Conservation (phyloP, 805 yeast genomes). For the Saccharomyces jurei region DNA sequence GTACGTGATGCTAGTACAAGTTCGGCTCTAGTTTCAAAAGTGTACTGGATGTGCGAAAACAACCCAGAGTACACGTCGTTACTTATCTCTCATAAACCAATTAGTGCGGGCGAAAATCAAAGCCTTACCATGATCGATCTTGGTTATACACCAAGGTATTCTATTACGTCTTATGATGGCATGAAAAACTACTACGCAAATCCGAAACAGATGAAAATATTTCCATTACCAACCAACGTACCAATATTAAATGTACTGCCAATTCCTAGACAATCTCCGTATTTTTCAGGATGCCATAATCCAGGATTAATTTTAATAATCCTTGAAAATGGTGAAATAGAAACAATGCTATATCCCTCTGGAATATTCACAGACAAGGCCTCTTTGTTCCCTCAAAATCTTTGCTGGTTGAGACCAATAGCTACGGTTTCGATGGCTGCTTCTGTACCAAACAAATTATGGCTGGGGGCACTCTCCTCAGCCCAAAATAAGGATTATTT, state of each 20-base stretch:
- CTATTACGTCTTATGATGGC: conserved; percentile 73
- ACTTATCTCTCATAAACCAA: conserved; percentile 61
- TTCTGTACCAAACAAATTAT: conserved; percentile 53
- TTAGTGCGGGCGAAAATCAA: conserved; percentile 34
- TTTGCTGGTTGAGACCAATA: conserved; percentile 72
- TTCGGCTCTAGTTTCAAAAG: conserved; percentile 39
- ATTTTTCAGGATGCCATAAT: conserved; percentile 71
- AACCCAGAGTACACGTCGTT: conserved; percentile 77
- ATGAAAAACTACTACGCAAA: conserved; percentile 70
- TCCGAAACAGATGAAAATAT: conserved; percentile 46
- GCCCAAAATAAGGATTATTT: conserved; percentile 38
- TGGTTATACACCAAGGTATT: conserved; percentile 73
- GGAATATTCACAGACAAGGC: conserved; percentile 47
- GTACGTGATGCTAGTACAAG: conserved; percentile 15
- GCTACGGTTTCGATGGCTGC: conserved; percentile 49
- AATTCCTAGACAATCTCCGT: conserved; percentile 59
- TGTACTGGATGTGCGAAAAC: conserved; percentile 72
- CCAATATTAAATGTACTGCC: conserved; percentile 42
- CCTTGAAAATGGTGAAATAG: conserved; percentile 56
- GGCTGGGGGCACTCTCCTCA: conserved; percentile 69
- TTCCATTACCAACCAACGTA: conserved; percentile 45
- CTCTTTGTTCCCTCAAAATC: conserved; percentile 66
- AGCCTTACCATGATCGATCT: conserved; percentile 57
- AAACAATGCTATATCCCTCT: conserved; percentile 49
- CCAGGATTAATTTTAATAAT: conserved; percentile 58